Conservation (phyloP, 257 asterid genomes). For the Jacaranda copaia region DNA sequence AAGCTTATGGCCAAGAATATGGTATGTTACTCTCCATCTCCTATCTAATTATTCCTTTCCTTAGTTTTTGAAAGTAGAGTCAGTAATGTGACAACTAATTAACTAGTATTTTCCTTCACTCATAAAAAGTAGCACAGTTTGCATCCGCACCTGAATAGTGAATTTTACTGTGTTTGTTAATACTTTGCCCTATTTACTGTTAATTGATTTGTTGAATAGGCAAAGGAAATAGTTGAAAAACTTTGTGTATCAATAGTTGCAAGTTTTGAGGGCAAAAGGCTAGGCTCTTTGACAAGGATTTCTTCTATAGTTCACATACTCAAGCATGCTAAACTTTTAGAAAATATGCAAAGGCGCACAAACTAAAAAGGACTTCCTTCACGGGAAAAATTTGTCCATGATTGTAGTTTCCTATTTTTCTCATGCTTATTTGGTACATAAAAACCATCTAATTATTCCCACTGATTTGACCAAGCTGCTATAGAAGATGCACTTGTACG, state of each 20-base stretch:
- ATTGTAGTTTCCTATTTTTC: slow-evolving; percentile 1
- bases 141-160: not conserved
- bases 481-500: slow-evolving; percentile 99
- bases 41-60: slow-evolving; percentile 14
- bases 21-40: slow-evolving; percentile 55
- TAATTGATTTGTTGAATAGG: slow-evolving; percentile 56
- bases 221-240: slow-evolving; percentile 98
- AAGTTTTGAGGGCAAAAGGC: slow-evolving; percentile 93
- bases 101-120: not conserved
- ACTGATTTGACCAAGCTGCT: slow-evolving; percentile 67
- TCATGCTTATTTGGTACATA: not conserved
- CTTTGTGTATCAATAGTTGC: slow-evolving; percentile 97
- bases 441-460: slow-evolving; percentile 25
- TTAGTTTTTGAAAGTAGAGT: not conserved
- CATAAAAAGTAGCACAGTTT: not conserved
- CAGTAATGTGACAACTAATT: not conserved
- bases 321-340: not conserved
- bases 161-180: not conserved
- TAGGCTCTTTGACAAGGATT: slow-evolving; percentile 88
- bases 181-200: not conserved
- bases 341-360: no score
- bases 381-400: not conserved
- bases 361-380: no score
- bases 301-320: slow-evolving; percentile 94
- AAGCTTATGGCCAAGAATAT: slow-evolving; percentile 99